Percentiles rank a stretch among this genome's conserved stretches.
Conservation (phyloP, 78 protist genomes). For the Dictyostelium intermedium region DNA sequence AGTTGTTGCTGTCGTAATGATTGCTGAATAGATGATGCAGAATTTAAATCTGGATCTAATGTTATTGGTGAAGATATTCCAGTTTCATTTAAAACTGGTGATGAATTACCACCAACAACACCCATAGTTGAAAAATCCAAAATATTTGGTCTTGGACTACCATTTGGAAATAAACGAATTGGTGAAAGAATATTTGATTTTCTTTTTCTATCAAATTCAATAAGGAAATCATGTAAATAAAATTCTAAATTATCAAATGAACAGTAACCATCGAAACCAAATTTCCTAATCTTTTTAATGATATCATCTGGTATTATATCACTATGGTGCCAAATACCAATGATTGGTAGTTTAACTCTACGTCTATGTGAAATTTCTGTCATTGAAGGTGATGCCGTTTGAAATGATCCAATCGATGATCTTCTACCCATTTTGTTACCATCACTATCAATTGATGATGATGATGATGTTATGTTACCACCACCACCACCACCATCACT, state of each 20-base stretch:
- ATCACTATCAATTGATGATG: not conserved
- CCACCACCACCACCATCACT: not conserved
- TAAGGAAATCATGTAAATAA: not conserved
- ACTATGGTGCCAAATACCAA: slow-evolving; percentile 13
- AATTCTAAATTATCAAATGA: not conserved
- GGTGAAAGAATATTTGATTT: slow-evolving; percentile 42
- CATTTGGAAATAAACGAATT: slow-evolving; percentile 7
- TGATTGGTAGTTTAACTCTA: not conserved
- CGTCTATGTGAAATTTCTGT: slow-evolving; percentile 22
- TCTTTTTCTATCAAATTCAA: slow-evolving; percentile 15
- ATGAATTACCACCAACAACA: not conserved
- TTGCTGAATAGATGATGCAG: not conserved
- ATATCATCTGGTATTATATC: not conserved
- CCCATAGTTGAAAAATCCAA: not conserved
- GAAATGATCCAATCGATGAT: not conserved
- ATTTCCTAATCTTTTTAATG: not conserved
- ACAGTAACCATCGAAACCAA: slow-evolving; percentile 11
- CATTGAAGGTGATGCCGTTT: not conserved
- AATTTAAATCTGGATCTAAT: not conserved
- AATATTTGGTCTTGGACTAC: not conserved
- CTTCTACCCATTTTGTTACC: not conserved
- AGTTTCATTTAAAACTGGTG: not conserved
- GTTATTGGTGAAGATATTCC: not conserved
- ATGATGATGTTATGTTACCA: not conserved
- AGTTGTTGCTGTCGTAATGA: not conserved